These are phyloP conservation scores for Fraxinus latifolia DNA, from an alignment of 305 asterid species.

Conservation along the genomic window DNA sequence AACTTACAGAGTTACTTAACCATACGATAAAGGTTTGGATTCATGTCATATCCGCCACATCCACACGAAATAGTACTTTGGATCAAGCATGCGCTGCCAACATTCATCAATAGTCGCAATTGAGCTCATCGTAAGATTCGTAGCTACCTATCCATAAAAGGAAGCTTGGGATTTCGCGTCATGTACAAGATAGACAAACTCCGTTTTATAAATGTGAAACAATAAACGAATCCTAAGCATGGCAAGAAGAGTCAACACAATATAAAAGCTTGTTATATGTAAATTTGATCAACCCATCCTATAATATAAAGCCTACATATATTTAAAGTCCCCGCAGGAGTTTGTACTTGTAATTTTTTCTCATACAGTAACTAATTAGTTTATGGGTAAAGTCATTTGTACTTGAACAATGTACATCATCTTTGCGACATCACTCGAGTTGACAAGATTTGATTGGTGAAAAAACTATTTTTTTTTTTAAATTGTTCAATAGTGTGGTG, in stretches of 20 bases:
- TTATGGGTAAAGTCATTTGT: neutral
- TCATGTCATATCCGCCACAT: too few species aligned
- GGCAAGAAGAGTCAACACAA: neutral
- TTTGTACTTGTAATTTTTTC: neutral
- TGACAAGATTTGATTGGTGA: too few species aligned
- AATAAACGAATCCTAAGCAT: neutral
- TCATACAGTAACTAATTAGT: neutral
- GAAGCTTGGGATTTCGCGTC: neutral
- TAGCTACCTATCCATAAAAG: neutral
- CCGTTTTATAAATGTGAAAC: neutral
- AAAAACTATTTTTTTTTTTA: too few species aligned
- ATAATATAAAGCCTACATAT: neutral
- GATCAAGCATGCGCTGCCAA: neutral
- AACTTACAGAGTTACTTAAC: neutral
- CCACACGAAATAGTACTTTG: neutral
- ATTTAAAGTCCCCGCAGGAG: neutral
- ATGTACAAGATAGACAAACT: neutral
- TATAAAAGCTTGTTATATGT: neutral
- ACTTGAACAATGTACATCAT: too few species aligned
- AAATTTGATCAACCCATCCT: neutral
- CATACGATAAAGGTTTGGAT: too few species aligned
- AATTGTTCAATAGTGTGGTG: too few species aligned
- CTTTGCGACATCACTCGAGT: too few species aligned
- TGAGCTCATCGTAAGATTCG: neutral
- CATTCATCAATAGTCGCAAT: neutral